phyloP scores from a whole-genome alignment of 495 filamentous ascomycete genomes.

The Glonium stellatum region DNA sequence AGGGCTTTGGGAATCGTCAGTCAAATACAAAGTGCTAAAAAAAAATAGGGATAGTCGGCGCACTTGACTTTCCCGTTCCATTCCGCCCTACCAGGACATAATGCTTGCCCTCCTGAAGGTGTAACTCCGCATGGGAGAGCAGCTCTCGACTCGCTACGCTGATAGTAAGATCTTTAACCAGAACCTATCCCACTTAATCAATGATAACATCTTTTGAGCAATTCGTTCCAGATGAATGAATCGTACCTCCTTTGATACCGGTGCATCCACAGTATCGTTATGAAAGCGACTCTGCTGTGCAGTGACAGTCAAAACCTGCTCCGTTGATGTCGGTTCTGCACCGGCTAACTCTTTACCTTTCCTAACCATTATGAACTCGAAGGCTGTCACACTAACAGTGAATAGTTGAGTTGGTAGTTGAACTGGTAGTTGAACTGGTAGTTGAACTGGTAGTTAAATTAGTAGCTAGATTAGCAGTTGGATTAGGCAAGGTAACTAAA shows the following conservation, averaged over 20 bases:
- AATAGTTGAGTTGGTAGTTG: neutral
- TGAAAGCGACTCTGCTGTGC: constrained; percentile 26
- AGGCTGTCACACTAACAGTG: neutral
- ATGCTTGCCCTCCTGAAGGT: constrained; percentile 59
- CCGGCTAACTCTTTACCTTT: constrained; percentile 21
- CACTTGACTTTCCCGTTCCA: constrained; percentile 68
- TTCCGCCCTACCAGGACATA: constrained; percentile 74
- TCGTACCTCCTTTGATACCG: constrained; percentile 25
- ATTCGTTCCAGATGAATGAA: neutral
- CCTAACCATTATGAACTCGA: constrained; percentile 11
- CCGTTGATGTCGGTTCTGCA: neutral
- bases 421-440: too few species aligned
- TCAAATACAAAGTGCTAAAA: neutral
- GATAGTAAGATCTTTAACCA: constrained; percentile 34
- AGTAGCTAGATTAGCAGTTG: neutral
- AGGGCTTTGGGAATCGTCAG: constrained; percentile 38
- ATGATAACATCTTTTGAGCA: neutral
- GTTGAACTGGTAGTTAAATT: too few species aligned
- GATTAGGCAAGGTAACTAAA: too few species aligned
- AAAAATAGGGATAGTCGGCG: constrained; percentile 1
- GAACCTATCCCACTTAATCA: constrained; percentile 17
- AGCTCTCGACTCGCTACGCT: constrained; percentile 54
- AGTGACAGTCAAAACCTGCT: constrained; percentile 21
- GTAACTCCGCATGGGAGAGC: constrained; percentile 58
- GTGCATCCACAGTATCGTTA: constrained; percentile 23